Percentiles rank a stretch among this genome's conserved stretches.
Conservation (phyloP, 2,329 filamentous ascomycete species). For the Colletotrichum zoysiae region DNA sequence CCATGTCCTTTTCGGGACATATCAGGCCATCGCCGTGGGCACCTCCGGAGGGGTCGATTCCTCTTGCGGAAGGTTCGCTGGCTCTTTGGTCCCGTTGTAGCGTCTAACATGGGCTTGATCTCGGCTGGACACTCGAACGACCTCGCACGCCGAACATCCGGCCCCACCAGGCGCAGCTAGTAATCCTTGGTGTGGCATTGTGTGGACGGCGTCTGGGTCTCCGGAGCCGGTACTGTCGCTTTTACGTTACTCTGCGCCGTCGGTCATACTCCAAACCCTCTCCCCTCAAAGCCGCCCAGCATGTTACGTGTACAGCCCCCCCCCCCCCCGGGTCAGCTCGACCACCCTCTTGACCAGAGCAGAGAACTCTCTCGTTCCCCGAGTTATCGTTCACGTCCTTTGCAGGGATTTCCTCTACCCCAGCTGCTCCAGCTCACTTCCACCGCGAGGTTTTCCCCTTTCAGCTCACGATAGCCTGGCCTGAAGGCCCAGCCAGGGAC, state of each 20-base stretch:
- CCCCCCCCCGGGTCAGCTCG: neutral
- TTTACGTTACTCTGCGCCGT: neutral
- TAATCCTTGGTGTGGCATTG: conserved; percentile 20
- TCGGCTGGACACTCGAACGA: conserved; percentile 9
- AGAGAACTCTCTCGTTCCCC: conserved; percentile 1
- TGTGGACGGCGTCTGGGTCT: conserved; percentile 16
- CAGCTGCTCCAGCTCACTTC: neutral
- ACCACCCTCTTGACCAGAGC: neutral
- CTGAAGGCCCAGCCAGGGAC: neutral
- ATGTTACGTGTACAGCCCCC: conserved; percentile 22
- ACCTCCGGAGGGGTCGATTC: neutral
- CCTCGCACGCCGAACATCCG: conserved; percentile 22
- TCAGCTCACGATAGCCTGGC: neutral
- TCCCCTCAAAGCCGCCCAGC: conserved; percentile 1
- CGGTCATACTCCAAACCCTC: conserved; percentile 14
- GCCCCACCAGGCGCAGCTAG: conserved; percentile 22
- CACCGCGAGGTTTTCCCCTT: too few relatives aligned
- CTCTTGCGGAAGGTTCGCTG: neutral
- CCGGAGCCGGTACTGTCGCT: neutral
- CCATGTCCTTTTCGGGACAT: neutral
- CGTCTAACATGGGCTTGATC: neutral
- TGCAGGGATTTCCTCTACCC: neutral
- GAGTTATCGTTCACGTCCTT: neutral
- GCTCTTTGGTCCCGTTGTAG: conserved; percentile 1
- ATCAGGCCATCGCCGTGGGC: conserved; percentile 13